Evolutionary conservation across 805 yeast genomes (phyloP).

Genomic region (Cyberlindnera nakhonratchasimensis): DNA sequence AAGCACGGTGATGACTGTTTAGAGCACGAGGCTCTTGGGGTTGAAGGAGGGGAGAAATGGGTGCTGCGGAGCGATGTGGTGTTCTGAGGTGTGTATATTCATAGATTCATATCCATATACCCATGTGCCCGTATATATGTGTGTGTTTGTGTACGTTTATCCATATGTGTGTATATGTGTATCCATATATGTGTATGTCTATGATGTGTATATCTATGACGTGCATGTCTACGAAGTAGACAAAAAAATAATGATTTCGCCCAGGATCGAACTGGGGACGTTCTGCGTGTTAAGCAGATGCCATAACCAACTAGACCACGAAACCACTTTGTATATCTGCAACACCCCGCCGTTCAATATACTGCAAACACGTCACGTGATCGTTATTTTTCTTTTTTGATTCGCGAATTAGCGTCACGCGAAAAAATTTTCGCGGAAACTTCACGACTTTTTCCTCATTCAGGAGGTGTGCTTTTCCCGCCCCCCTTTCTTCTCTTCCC

Average conservation of each 20-base stretch:
- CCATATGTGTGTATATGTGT: too few relatives aligned
- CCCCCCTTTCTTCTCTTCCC: slow-evolving; percentile 1
- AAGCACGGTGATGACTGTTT: slow-evolving; percentile 66
- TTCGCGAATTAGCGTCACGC: slow-evolving; percentile 9
- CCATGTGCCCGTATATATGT: too few relatives aligned
- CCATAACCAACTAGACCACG: slow-evolving; percentile 99
- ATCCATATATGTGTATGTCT: too few relatives aligned
- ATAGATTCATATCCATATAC: too few relatives aligned
- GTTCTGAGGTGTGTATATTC: slow-evolving; percentile 24
- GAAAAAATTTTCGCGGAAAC: slow-evolving; percentile 8
- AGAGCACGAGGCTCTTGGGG: slow-evolving; percentile 54
- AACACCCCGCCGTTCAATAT: background rate
- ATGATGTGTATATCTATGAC: background rate
- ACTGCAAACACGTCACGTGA: background rate
- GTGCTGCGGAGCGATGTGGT: slow-evolving; percentile 58
- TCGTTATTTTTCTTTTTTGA: background rate
- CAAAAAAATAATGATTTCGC: slow-evolving; percentile 67
- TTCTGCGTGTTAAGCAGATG: slow-evolving; percentile 99
- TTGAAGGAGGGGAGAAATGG: slow-evolving; percentile 55
- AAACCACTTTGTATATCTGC: slow-evolving; percentile 45
- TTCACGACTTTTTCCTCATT: slow-evolving; percentile 14
- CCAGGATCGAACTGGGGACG: slow-evolving; percentile 99
- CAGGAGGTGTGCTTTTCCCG: background rate
- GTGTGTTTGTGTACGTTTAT: too few relatives aligned
- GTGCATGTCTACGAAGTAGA: background rate